Evolutionary conservation across 2,329 filamentous ascomycete species (phyloP), one percentile per base, ranked within the genome.

Genomic region (Cercospora sp.): DNA sequence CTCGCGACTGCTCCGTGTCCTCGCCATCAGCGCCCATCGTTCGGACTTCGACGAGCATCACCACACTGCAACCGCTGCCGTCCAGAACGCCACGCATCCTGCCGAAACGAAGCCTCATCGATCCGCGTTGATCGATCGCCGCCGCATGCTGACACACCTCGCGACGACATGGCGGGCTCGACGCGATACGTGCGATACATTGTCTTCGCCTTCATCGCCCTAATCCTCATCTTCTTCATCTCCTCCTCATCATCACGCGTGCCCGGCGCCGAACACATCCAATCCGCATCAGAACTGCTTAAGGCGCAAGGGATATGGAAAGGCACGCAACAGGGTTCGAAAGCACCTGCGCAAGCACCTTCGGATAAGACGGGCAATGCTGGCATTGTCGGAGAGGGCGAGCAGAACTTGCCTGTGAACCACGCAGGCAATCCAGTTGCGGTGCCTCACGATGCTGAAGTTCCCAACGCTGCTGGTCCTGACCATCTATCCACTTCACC

Each of bases 221-320:
- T 96, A 71, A 84, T 89, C 71, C 84, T 96, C 70, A 86, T 97
- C 79, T 95, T 94, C 83, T 93, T 94, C 81, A 88, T 97, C 77
- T 91, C 92, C 71, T 87, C 84, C 59, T 90, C 84, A 70, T 87
- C 80, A 28, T 80, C 81, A 59, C 77, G 71, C 4, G 72, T 75
- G 28, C 73, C 75, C 5, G 75, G 79, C 72, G 73, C 80, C 8
- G 72, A 76, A 31, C 73, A 76, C 66, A 69, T 78, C 30, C 73
- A 77, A 62, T 78, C 72, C 63, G 74, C 79, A 45, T 73, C 73
- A 60, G 76, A 79, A 45, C 65, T 79, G 63, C 72, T 81, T 26
- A 79, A 78, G 69, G 75, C 71, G 28, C 73, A 76, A 68, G 76
- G 76, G 23, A 70, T 75, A 67, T 78, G 73, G 73, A 73, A 73